Conservation (phyloP, 768 basidiomycete genomes). For the Pisolithus tinctorius region DNA sequence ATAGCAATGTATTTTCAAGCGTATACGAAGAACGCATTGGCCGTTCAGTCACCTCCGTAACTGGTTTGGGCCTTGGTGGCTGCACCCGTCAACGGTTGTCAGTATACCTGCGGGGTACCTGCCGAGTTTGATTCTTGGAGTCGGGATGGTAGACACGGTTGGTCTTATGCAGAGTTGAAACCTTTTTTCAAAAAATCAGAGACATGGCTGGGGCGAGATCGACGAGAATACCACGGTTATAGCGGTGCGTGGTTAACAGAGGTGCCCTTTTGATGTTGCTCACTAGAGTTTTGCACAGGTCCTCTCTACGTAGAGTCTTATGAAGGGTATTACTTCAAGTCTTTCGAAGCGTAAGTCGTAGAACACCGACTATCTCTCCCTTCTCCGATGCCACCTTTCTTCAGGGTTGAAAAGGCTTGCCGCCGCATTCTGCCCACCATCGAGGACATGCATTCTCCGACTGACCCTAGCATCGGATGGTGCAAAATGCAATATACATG, state of each 20-base stretch:
- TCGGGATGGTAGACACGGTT: constrained; percentile 24
- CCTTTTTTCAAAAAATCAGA: constrained; percentile 31
- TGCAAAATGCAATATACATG: constrained; percentile 2
- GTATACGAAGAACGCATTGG: neutral
- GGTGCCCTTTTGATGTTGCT: neutral
- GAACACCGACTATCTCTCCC: neutral
- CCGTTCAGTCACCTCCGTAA: neutral
- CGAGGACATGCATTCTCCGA: constrained; percentile 1
- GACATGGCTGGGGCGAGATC: constrained; percentile 5
- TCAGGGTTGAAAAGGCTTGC: neutral
- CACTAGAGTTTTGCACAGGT: neutral
- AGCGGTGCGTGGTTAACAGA: neutral
- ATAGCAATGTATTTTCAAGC: neutral
- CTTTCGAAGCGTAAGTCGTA: neutral
- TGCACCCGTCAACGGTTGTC: constrained; percentile 40
- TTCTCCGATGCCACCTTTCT: neutral
- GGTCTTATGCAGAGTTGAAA: constrained; percentile 29
- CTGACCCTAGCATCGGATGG: neutral
- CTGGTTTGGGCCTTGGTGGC: constrained; percentile 37
- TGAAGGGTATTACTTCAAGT: constrained; percentile 1
- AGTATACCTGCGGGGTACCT: constrained; percentile 24
- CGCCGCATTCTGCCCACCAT: neutral
- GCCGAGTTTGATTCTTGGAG: constrained; percentile 28
- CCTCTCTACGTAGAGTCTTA: neutral
- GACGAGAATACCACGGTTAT: neutral